Evolutionary conservation across 306 rosid genomes (phyloP).

Genomic region (Citrullus mucosospermus): DNA sequence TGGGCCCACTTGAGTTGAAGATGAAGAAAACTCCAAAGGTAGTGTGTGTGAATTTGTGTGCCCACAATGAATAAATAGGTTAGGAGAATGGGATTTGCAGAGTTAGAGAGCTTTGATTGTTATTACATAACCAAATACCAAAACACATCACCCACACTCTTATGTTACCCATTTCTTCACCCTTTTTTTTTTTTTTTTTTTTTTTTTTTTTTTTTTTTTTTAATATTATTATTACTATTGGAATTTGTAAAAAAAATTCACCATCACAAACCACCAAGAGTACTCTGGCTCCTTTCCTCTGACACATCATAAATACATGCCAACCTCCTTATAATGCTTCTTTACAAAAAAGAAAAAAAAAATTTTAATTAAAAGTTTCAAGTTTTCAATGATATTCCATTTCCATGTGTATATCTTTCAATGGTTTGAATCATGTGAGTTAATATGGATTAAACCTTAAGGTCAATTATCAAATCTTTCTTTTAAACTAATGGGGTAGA

Average conservation of each 20-base stretch:
- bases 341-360: neutral
- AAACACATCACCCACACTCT: neutral
- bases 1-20: neutral
- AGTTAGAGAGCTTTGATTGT: neutral
- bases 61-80: neutral
- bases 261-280: neutral
- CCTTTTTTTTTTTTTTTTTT: neutral
- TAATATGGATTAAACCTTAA: neutral
- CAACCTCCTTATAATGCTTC: neutral
- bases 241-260: neutral
- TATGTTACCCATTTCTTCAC: neutral
- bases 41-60: neutral
- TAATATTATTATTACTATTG: neutral
- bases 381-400: conserved; percentile 3
- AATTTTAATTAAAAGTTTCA: neutral
- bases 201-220: neutral
- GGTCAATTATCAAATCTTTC: neutral
- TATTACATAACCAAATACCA: neutral
- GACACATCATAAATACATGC: conserved; percentile 5
- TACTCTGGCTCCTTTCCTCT: conserved; percentile 1
- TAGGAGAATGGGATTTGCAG: neutral
- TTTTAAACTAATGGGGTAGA: neutral
- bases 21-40: neutral
- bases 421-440: neutral
- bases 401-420: neutral